Base-by-base conservation (phyloP, 495 filamentous ascomycete genomes). In the Aspergillus bertholletiae region DNA sequence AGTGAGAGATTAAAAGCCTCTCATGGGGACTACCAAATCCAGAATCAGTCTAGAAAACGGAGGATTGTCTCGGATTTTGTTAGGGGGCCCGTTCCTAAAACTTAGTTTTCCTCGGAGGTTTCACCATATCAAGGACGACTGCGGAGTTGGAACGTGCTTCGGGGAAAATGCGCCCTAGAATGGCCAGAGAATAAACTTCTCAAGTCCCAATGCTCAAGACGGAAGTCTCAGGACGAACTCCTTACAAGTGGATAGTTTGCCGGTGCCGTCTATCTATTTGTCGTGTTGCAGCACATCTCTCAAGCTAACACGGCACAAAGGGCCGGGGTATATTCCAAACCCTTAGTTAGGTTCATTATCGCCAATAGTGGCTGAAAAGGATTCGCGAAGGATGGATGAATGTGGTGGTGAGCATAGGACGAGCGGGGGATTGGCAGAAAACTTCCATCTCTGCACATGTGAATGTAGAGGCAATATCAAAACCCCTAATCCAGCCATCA, bases 81-180 rank as follows among this genome's bases (percentile, higher is more conserved):
- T 34, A 51, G 44, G 28, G 28, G 45, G 21, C 30, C 21, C 26
- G 23, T 46, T 54, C 46, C 54, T 51, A 56, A 64, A 58, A 53
- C 41, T 53, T 55, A 57, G 56, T 37, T 48, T 34, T 12, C 51
- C 28, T 50, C 58, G 62, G 62, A 54, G 56, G 39, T 59, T 59
- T 65, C 53, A 28, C 62, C 51, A 28, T 43, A 55, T 61, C 37
- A 34, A 59, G 62, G 60, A 59, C 62, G 51, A n/a, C n/a, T n/a
- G 55, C 27, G 51, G 27, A 21, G 17, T 53, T 51, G 51, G 56
- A 34, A 43, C 45, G 53, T 44, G 58, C 51, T 57, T 54, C 44
- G 51, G 34, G 49, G 44, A 47, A 46, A 46, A 43, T 28, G 24
- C n/a, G 23, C 50, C 49, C 37, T 21, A 35, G 24, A 43, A 28